phyloP scores from a whole-genome alignment of 2,329 filamentous ascomycete genomes.

The Penicillium sp. region DNA sequence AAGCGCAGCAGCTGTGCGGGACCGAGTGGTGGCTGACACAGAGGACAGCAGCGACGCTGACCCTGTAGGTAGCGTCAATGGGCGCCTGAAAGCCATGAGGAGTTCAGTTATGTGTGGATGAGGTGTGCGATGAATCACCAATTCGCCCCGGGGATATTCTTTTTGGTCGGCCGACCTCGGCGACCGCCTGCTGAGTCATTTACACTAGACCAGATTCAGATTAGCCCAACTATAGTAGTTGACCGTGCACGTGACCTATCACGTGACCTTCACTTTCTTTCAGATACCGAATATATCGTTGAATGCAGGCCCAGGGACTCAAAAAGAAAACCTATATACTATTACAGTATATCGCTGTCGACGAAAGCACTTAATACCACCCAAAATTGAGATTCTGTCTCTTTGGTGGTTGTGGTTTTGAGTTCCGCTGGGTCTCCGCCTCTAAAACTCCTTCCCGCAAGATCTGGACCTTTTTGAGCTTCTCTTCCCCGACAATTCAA shows the following conservation, averaged over 20 bases:
- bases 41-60: slow-evolving; percentile 32
- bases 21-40: slow-evolving; percentile 25
- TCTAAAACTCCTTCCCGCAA: slow-evolving; percentile 24
- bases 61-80: slow-evolving; percentile 38
- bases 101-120: slow-evolving; percentile 13
- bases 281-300: not conserved
- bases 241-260: slow-evolving; percentile 11
- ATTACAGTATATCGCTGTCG: not conserved
- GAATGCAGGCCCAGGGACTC: not conserved
- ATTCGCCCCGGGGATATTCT: slow-evolving; percentile 25
- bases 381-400: not conserved
- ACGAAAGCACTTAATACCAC: not conserved
- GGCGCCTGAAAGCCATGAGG: slow-evolving; percentile 43
- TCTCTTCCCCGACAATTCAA: slow-evolving; percentile 5
- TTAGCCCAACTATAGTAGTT: not conserved
- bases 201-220: slow-evolving; percentile 1
- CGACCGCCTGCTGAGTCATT: slow-evolving; percentile 33
- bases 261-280: not conserved
- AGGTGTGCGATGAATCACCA: slow-evolving; percentile 30
- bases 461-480: slow-evolving; percentile 10
- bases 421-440: slow-evolving; percentile 17
- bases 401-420: not conserved
- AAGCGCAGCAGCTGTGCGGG: slow-evolving; percentile 28
- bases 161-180: slow-evolving; percentile 39
- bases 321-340: not conserved